Evolutionary conservation across 169 alveolate species (phyloP).

Genomic region (Plasmodium malariae): DNA sequence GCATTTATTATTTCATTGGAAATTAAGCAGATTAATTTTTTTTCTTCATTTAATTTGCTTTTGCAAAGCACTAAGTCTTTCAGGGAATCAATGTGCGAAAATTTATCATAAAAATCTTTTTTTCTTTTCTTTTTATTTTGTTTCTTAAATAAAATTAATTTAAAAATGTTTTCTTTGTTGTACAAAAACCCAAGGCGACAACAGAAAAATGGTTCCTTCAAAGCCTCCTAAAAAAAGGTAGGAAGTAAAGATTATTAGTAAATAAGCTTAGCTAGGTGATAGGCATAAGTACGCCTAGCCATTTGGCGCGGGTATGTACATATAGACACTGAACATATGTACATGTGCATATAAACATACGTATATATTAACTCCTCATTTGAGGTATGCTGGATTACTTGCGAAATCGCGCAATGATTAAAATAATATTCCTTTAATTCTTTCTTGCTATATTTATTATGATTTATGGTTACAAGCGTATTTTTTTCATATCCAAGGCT

Average conservation of each 20-base stretch:
- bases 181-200: slow-evolving; percentile 65
- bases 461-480: slow-evolving; percentile 53
- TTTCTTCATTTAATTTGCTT: slow-evolving; percentile 61
- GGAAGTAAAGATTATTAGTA: too few relatives aligned
- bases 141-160: slow-evolving; percentile 26
- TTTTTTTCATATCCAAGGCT: slow-evolving; percentile 74
- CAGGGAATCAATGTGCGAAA: slow-evolving; percentile 59
- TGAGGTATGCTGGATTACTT: slow-evolving; percentile 8
- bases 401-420: slow-evolving; percentile 62
- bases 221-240: slow-evolving; percentile 24
- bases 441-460: slow-evolving; percentile 23
- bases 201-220: slow-evolving; percentile 66
- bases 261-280: background rate
- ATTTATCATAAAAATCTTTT: slow-evolving; percentile 34
- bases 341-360: background rate
- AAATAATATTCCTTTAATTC: slow-evolving; percentile 58
- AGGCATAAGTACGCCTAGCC: background rate
- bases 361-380: background rate
- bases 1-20: slow-evolving; percentile 73
- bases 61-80: slow-evolving; percentile 59
- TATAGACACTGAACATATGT: background rate
- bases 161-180: slow-evolving; percentile 42
- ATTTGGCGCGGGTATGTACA: background rate
- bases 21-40: slow-evolving; percentile 45
- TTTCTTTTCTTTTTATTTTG: slow-evolving; percentile 64